phyloP scores from a whole-genome alignment of 495 filamentous ascomycete genomes.

The Daldinia grandis region DNA sequence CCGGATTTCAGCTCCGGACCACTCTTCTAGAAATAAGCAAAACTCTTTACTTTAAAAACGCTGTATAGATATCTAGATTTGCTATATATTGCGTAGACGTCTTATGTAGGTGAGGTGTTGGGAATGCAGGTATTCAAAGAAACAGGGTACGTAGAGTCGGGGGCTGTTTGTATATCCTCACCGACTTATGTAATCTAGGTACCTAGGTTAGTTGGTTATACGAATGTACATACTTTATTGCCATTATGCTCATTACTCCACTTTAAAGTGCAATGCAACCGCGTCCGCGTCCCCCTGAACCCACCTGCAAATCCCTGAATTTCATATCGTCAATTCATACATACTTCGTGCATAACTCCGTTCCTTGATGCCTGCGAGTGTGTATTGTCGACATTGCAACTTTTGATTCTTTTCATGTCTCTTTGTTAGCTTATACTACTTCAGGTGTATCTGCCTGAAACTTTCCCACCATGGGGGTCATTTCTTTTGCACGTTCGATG shows the following conservation, averaged over 20 bases:
- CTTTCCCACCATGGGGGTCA: slow-evolving; percentile 41
- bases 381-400: slow-evolving; percentile 1
- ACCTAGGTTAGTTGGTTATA: not conserved
- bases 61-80: not conserved
- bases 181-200: slow-evolving; percentile 4
- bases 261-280: slow-evolving; percentile 22
- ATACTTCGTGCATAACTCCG: slow-evolving; percentile 14
- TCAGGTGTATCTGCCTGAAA: slow-evolving; percentile 29
- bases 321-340: slow-evolving; percentile 1
- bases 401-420: slow-evolving; percentile 30
- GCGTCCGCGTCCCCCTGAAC: slow-evolving; percentile 19
- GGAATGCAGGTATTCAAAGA: too few relatives aligned
- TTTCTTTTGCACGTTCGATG: slow-evolving; percentile 63
- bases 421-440: slow-evolving; percentile 5
- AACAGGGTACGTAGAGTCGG: not conserved
- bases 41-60: not conserved
- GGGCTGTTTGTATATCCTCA: not conserved
- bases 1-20: not conserved
- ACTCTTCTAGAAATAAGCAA: not conserved
- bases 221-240: not conserved
- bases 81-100: not conserved
- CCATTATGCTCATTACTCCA: too few relatives aligned
- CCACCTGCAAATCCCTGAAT: slow-evolving; percentile 17
- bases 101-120: not conserved
- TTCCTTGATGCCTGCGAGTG: slow-evolving; percentile 20